Base-by-base conservation (phyloP, 2,329 filamentous ascomycete species). In the Colletotrichum sp. region DNA sequence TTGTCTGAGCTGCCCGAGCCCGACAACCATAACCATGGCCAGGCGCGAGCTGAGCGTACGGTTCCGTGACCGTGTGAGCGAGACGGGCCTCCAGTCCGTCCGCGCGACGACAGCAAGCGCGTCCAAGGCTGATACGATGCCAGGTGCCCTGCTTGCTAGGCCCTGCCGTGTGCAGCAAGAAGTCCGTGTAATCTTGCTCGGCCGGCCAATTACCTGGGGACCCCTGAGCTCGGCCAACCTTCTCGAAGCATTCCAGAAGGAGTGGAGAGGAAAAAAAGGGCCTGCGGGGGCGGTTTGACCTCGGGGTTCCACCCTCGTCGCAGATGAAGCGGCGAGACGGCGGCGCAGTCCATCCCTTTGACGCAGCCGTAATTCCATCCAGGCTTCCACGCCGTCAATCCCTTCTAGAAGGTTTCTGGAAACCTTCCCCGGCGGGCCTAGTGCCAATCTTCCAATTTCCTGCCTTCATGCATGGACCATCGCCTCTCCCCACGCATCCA, bases 381-480 rank as follows among this genome's bases (percentile, higher is more conserved):
- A 51, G 47, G 38, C 38, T 74, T 70, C 55, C 61, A 61, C 63
- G 66, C 69, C 63, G 36, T 69, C 66, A 51, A 54, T 66, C 31
- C 47, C 63, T 76, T 76, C 68, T 61, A 73, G 77, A 80, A 79
- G 76, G 70, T 77, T 84, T 84, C 83, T 79, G 78, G 83, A 84
- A 84, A 76, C 78, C 78, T 83, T 78, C 81, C 79, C 69, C 64
- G 68, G 36, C 36, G n/a, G 76, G 81, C 67, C 36, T 83, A 83
- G 81, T 16, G 72, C 69, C 76, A 79, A 59, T 59, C 29, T 36
- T 34, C 59, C 59, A 62, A 81, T 80, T 75, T 81, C 78, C 77
- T 68, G 59, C 27, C 75, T 73, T 76, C 74, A 77, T 78, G 78
- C 76, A 79, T 76, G 74, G 76, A 73, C 76, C 76, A 78, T 75